Evolutionary conservation across 1,284 basidiomycete genomes (phyloP).

Genomic region (Moniliophthora roreri): DNA sequence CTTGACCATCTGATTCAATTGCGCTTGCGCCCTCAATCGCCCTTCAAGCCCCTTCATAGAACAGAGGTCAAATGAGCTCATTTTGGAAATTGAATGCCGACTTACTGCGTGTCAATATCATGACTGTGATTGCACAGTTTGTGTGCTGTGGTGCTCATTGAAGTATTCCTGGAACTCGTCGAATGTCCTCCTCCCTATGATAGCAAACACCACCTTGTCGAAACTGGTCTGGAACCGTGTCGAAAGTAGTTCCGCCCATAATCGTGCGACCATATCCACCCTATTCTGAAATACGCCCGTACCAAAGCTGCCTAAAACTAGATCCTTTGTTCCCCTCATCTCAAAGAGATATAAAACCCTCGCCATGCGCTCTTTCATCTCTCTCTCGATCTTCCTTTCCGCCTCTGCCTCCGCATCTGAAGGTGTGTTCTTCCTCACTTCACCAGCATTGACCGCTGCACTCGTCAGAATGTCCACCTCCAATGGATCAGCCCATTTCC

Average conservation of each 20-base stretch:
- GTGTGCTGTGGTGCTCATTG: slow-evolving; percentile 6
- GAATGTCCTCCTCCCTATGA: slow-evolving; percentile 55
- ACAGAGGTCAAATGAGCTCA: not conserved
- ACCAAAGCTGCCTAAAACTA: slow-evolving; percentile 73
- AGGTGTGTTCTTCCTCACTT: slow-evolving; percentile 37
- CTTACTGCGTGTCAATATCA: not conserved
- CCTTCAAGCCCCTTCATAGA: too few species aligned
- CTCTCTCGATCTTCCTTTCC: slow-evolving; percentile 48
- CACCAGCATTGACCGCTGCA: slow-evolving; percentile 68
- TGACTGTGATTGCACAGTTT: not conserved
- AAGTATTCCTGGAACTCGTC: slow-evolving; percentile 46
- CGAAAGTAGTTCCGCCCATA: slow-evolving; percentile 61
- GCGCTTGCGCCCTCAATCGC: too few species aligned
- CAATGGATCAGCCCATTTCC: slow-evolving; percentile 52
- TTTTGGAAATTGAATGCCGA: not conserved
- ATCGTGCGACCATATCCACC: slow-evolving; percentile 49
- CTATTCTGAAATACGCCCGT: slow-evolving; percentile 71
- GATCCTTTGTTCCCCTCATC: slow-evolving; percentile 48
- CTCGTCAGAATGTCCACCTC: slow-evolving; percentile 62
- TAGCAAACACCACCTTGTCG: slow-evolving; percentile 61
- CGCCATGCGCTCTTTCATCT: slow-evolving; percentile 70
- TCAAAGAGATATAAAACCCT: slow-evolving; percentile 66
- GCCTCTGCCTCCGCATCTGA: not conserved
- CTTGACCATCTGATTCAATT: too few species aligned
- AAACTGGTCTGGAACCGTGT: slow-evolving; percentile 56